These are phyloP conservation scores for Paramyrothecium sp. DNA, from an alignment of 2,329 filamentous ascomycete genomes.

Conservation along the genomic window DNA sequence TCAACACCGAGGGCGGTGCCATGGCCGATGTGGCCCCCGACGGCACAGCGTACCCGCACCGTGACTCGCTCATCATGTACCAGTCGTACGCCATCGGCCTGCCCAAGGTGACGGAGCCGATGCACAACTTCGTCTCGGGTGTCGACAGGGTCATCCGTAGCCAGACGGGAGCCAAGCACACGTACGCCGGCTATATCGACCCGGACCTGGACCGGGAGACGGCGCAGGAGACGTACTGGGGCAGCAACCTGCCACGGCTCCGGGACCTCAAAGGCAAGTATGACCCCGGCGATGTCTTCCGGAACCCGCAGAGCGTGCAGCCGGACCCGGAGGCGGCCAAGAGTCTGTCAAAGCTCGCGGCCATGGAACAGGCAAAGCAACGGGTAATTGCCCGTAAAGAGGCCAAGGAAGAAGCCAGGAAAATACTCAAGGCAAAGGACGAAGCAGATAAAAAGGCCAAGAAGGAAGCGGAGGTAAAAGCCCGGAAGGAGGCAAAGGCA, in stretches of 20 bases:
- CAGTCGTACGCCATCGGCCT: constrained; percentile 59
- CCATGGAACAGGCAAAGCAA: too few species aligned
- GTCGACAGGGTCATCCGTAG: constrained; percentile 44
- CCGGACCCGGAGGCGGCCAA: constrained; percentile 5
- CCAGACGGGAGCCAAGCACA: constrained; percentile 38
- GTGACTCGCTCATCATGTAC: constrained; percentile 63
- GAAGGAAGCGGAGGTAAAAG: too few species aligned
- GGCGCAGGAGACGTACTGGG: constrained; percentile 55
- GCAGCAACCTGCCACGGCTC: constrained; percentile 45
- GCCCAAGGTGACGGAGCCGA: constrained; percentile 40
- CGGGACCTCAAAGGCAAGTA: constrained; percentile 47
- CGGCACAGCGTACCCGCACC: constrained; percentile 61
- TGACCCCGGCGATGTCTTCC: constrained; percentile 55
- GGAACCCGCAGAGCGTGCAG: constrained; percentile 57
- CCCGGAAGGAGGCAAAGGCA: too few species aligned
- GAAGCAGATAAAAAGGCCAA: background rate
- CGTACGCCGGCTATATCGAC: constrained; percentile 48
- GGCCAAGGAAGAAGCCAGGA: too few species aligned
- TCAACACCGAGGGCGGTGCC: constrained; percentile 60
- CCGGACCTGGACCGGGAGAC: constrained; percentile 37
- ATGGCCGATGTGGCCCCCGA: constrained; percentile 53
- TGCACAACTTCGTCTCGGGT: constrained; percentile 48
- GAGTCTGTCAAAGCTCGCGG: too few species aligned
- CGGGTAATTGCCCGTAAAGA: too few species aligned
- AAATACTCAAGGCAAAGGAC: too few species aligned